Base-by-base conservation (phyloP, 2,329 filamentous ascomycete species). In the Colletotrichum costaricense region DNA sequence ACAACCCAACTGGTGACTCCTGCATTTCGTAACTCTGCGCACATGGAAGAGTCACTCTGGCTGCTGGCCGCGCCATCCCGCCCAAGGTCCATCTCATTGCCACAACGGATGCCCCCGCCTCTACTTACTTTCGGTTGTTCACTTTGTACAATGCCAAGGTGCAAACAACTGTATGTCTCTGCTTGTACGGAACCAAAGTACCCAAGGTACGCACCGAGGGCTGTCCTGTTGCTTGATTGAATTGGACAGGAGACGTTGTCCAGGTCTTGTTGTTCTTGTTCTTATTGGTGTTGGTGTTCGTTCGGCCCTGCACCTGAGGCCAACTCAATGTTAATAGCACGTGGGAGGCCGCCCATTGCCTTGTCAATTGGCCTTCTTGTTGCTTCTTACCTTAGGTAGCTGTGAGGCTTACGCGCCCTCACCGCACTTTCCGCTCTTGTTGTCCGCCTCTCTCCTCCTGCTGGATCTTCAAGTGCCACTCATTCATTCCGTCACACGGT, bases 1-100 rank as follows among this genome's bases (percentile, higher is more conserved):
- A 65, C 52, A 22, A 65, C 22, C 55, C 52, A 22, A 33, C 14
- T 64, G 46, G 33, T 64, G 62, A 38, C 46, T 55, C 24, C 42
- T 58, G 28, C 55, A 56, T 64, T 64, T 52, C n/a, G 54, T 58
- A 64, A 65, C 67, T 49, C 19, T 42, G 24, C 46, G 55, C 42
- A 55, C 55, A 70, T 38, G 62, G 30, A 55, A 60, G 55, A 66
- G 59, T 46, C 68, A 60, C 30, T 42, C 16, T 12, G 38, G 49
- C 35, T n/a, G 49, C 16, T 12, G 38, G 49, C 52, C 49, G 49
- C 66, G 58, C 54, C 22, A 55, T 46, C 33, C 57, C 49, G 52
- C 28, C 35, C 22, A 42, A 19, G 38, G 42, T 49, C 16, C 8
- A 19, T 26, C 26, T 6, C 28, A 30, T 62, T 33, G n/a, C 22